Base-by-base conservation (phyloP, 2,329 filamentous ascomycete genomes). In the Nemania sp. region DNA sequence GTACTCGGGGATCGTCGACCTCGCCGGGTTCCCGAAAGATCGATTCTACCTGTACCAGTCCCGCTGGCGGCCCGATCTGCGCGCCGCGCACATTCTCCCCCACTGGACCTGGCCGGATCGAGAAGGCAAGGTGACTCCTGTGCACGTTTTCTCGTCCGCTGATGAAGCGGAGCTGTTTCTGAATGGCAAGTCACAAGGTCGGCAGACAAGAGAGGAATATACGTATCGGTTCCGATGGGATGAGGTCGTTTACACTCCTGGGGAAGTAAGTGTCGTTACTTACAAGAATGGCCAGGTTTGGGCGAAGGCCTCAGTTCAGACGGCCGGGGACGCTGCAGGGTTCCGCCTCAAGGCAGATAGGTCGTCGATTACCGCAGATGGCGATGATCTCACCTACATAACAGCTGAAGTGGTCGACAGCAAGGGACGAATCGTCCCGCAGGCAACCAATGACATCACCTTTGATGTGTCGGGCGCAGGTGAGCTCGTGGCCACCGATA, bases 21-120 rank as follows among this genome's bases (percentile, higher is more conserved):
- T 83, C 3, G 80, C 80, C 0, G 80, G 80, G 0, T 83, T 83
- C 66, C 73, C 71, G 50, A 83, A 83, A 66, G 79, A 83, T 56
- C 70, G 79, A 3, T 83, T 75, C 64, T 81, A 74, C 57, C 61
- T 82, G 5, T 83, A 82, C 57, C 80, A 82, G 61, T 66, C 78
- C 1, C 74, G 77, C 6, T 83, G 80, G 80, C 68, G 74, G 3
- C 72, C 79, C 0, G 73, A 78, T 15, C 51, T 80, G 0, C 66
- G 57, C 3, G 73, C 76, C 62, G 79, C 77, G 2, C 78, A 82
- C 59, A 76, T 82, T 17, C 71, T 82, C 0, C 80, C 80, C 2
- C 80, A 82, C 62, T 82, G 80, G 80, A 81, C 71, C 23, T 83
- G 78, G 77, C 74, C 77, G 0, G 73, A 75, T n/a, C 69, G 78